Evolutionary conservation across 371 early-diverging fungal species (phyloP).

Genomic region (Rhizomucor miehei): DNA sequence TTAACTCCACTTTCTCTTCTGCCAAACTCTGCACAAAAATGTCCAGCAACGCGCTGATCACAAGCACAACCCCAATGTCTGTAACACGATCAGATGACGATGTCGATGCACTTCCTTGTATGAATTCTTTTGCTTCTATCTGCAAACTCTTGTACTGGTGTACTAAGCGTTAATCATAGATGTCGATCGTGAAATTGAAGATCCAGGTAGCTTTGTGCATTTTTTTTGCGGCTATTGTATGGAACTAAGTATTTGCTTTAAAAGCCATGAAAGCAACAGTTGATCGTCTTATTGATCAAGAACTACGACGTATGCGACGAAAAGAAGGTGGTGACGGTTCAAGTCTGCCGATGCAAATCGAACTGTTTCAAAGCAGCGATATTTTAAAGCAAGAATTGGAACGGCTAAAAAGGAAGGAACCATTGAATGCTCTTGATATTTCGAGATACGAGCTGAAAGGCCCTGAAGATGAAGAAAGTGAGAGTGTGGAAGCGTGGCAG

Average conservation of each 20-base stretch:
- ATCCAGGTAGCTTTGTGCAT: slow-evolving; percentile 20
- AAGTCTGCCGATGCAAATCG: slow-evolving; percentile 25
- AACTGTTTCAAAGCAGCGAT: slow-evolving; percentile 39
- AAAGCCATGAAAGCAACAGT: slow-evolving; percentile 46
- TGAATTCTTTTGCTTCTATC: not conserved
- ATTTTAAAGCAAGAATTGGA: slow-evolving; percentile 61
- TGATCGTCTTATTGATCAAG: slow-evolving; percentile 65
- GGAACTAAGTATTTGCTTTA: too few species aligned
- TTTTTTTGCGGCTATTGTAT: too few species aligned
- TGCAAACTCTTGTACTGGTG: not conserved
- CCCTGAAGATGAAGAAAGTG: slow-evolving; percentile 37
- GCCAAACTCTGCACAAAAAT: slow-evolving; percentile 1
- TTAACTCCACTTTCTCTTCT: not conserved
- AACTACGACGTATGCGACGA: slow-evolving; percentile 62
- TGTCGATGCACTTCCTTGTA: slow-evolving; percentile 46
- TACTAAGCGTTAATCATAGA: slow-evolving; percentile 18
- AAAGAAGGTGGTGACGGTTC: slow-evolving; percentile 25
- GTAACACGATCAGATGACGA: slow-evolving; percentile 25
- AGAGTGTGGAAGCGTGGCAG: slow-evolving; percentile 56
- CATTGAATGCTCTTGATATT: slow-evolving; percentile 57
- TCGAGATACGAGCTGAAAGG: slow-evolving; percentile 61
- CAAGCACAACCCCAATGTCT: slow-evolving; percentile 7
- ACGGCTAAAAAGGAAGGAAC: slow-evolving; percentile 53
- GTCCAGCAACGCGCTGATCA: slow-evolving; percentile 3
- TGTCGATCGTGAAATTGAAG: slow-evolving; percentile 44